phyloP scores from a whole-genome alignment of 148 eudicot genomes.

The Silene latifolia region DNA sequence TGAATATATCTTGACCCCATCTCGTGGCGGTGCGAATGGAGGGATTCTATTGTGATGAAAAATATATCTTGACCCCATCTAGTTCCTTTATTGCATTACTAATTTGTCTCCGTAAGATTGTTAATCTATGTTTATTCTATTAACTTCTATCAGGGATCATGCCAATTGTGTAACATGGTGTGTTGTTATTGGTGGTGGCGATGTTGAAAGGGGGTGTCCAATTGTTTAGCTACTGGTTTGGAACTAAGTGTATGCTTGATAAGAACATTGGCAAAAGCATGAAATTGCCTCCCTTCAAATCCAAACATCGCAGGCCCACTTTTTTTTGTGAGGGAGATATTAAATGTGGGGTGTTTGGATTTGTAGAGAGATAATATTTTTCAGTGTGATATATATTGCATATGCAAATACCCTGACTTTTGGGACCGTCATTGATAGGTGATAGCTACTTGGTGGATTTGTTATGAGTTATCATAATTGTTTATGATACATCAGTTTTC shows the following conservation, averaged over 20 bases:
- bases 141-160: not conserved
- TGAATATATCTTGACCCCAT: too few relatives aligned
- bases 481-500: not conserved
- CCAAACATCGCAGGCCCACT: too few relatives aligned
- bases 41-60: too few relatives aligned
- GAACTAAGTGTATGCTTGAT: not conserved
- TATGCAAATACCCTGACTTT: not conserved
- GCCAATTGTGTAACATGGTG: not conserved
- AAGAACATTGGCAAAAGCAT: not conserved
- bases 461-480: not conserved
- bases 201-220: not conserved
- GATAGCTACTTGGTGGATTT: slow-evolving; percentile 2
- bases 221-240: not conserved
- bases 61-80: too few relatives aligned
- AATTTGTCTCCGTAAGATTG: not conserved
- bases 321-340: too few relatives aligned
- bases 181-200: not conserved
- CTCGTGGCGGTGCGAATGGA: too few relatives aligned
- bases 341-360: too few relatives aligned
- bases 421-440: slow-evolving; percentile 1
- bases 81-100: too few relatives aligned
- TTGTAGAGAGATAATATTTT: too few relatives aligned
- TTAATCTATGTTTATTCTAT: not conserved
- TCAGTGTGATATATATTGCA: not conserved
- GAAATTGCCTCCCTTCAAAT: not conserved